These are phyloP conservation scores for Rubia peregrina DNA, from an alignment of 305 asterid species.

Conservation along the genomic window DNA sequence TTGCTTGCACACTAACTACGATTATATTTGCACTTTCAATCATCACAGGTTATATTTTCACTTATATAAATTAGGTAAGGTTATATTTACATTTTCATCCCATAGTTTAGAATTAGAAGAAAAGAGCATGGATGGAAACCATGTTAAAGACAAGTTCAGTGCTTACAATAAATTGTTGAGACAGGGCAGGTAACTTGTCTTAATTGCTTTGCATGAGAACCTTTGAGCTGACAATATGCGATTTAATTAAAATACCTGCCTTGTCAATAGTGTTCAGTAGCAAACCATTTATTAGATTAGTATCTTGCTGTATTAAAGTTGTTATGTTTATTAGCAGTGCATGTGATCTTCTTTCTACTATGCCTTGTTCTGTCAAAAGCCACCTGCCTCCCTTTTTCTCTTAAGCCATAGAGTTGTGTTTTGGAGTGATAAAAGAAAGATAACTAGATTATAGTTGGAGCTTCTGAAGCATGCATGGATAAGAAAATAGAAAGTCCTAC, in stretches of 20 bases:
- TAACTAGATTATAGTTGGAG: neutral
- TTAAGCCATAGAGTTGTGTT: neutral
- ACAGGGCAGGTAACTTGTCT: conserved; percentile 67
- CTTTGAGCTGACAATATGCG: neutral
- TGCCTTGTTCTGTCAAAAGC: neutral
- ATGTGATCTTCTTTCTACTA: neutral
- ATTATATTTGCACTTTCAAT: too few species aligned
- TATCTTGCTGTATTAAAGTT: neutral
- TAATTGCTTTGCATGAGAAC: neutral
- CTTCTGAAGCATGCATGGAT: neutral
- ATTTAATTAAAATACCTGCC: neutral
- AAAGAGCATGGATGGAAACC: conserved; percentile 32
- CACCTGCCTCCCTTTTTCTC: neutral
- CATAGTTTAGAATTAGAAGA: conserved; percentile 44
- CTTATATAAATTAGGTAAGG: too few species aligned
- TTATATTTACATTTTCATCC: too few species aligned
- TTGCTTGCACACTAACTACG: too few species aligned
- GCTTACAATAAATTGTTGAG: conserved; percentile 68
- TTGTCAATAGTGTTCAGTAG: neutral
- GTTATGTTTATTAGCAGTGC: neutral
- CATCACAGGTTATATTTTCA: too few species aligned
- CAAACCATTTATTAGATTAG: neutral
- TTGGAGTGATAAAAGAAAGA: neutral
- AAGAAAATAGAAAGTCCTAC: conserved; percentile 3
- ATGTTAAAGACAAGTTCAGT: conserved; percentile 54